These are phyloP conservation scores for Tricholoma flavovirens DNA, from an alignment of 768 basidiomycete genomes.

Conservation along the genomic window DNA sequence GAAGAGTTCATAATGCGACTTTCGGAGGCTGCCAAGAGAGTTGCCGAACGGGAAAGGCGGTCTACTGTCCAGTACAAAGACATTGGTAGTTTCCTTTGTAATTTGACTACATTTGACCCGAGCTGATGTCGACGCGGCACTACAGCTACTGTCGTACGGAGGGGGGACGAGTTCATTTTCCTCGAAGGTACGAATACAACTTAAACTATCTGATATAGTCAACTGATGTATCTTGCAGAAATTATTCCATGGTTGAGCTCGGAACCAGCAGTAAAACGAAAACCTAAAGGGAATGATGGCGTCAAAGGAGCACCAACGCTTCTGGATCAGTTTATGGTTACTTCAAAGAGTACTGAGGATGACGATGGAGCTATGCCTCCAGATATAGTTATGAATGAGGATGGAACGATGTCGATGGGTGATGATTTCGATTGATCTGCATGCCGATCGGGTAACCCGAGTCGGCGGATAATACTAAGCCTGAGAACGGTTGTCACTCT, in stretches of 20 bases:
- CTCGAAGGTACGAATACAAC: conserved; percentile 53
- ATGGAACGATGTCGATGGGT: conserved; percentile 50
- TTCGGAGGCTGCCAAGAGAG: conserved; percentile 61
- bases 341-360: conserved; percentile 14
- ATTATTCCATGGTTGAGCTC: conserved; percentile 48
- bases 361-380: conserved; percentile 13
- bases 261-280: conserved; percentile 40
- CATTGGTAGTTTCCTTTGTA: conserved; percentile 47
- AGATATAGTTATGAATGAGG: conserved; percentile 50
- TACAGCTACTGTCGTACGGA: conserved; percentile 55
- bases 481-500: no score
- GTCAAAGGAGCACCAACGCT: conserved; percentile 31
- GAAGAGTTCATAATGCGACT: conserved; percentile 84
- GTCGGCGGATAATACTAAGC: conserved; percentile 2
- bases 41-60: conserved; percentile 67
- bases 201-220: background rate
- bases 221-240: conserved; percentile 31
- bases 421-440: conserved; percentile 9
- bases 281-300: conserved; percentile 26
- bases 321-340: conserved; percentile 46
- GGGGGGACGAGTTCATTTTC: conserved; percentile 72
- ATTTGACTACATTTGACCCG: background rate
- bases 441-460: background rate
- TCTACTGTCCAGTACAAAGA: conserved; percentile 75
- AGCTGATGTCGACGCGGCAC: background rate